Base-by-base conservation (phyloP, 768 basidiomycete genomes). In the Leccinum aurantiacum region DNA sequence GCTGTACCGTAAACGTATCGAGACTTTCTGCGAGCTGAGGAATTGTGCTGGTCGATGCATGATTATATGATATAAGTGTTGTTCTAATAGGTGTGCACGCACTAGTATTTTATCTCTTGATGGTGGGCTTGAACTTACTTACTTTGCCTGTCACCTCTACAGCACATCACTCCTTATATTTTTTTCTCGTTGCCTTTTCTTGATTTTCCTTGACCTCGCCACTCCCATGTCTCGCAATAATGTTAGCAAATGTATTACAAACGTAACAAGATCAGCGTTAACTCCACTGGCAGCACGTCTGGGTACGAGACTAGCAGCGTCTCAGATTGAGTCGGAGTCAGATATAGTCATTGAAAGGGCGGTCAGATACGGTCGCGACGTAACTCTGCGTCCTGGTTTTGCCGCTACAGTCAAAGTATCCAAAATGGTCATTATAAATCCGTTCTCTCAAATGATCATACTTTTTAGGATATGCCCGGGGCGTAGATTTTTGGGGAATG, bases 1-100 rank as follows among this genome's bases (percentile, higher is more conserved):
- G 6, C 73, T 93, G 50, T 25, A 91, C 91, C 0, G 85, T 93
- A 22, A 74, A 92, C 53, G 84, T 93, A 11, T 91, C 90, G 33
- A 82, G 89, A 63, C 79, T 93, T 63, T 88, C 90, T 25, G 83
- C 88, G 29, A 77, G 75, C 57, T 75, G 64, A 72, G 49, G 50
- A 46, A 27, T 53, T 15, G 24, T n/a, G 44, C 49, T 4, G 27
- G 50, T 54, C 33, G 8, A 44, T 48, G 35, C 60, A 52, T 56
- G 31, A n/a, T 60, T 56, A 54, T 38, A 13, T 58, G 62, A 63
- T 62, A 61, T 62, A 53, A 22, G 63, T 61, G 63, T 56, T 63
- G 63, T 61, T 62, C 22, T 22, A 22, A 22, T 27, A 61, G 63
- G 67, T 65, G 63, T 66, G 60, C 57, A 38, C 48, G 60, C 59